Conservation (phyloP, 202 grass and related monocot genomes). For the Tripidium arundinaceum region DNA sequence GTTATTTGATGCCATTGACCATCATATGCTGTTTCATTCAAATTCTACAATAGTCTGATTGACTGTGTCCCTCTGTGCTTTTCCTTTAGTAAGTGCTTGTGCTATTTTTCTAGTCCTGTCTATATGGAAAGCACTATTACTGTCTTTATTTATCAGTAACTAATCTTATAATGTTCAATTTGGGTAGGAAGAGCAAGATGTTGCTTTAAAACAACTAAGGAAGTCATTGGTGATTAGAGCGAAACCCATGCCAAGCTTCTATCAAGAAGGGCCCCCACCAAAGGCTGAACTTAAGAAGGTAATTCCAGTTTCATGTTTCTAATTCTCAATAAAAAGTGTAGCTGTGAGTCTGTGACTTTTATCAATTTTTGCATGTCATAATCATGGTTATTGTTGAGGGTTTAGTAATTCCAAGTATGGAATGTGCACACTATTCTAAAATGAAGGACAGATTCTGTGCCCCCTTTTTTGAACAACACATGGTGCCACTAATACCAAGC, state of each 20-base stretch:
- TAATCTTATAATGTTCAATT: conserved; percentile 17
- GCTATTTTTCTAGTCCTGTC: not conserved
- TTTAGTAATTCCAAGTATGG: not conserved
- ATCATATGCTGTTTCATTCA: not conserved
- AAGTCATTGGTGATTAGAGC: conserved; percentile 68
- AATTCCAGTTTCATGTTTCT: conserved; percentile 13
- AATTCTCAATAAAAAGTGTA: not conserved
- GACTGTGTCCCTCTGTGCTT: not conserved
- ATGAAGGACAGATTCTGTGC: not conserved
- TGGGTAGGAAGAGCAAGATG: conserved; percentile 83
- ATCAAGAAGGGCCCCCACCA: conserved; percentile 64
- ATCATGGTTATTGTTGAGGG: not conserved
- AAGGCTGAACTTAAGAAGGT: conserved; percentile 84
- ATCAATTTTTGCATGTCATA: not conserved
- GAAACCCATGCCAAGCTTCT: conserved; percentile 78
- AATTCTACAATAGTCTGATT: not conserved
- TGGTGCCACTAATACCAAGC: not conserved
- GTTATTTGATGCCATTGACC: not conserved
- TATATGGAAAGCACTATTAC: not conserved
- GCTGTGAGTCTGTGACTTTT: not conserved
- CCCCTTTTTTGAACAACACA: not conserved
- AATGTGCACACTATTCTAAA: not conserved
- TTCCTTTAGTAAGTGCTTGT: not conserved
- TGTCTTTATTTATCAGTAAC: not conserved
- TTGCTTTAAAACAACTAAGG: conserved; percentile 66